These are phyloP conservation scores for Russula sp. DNA, from an alignment of 768 basidiomycete genomes.

Conservation along the genomic window DNA sequence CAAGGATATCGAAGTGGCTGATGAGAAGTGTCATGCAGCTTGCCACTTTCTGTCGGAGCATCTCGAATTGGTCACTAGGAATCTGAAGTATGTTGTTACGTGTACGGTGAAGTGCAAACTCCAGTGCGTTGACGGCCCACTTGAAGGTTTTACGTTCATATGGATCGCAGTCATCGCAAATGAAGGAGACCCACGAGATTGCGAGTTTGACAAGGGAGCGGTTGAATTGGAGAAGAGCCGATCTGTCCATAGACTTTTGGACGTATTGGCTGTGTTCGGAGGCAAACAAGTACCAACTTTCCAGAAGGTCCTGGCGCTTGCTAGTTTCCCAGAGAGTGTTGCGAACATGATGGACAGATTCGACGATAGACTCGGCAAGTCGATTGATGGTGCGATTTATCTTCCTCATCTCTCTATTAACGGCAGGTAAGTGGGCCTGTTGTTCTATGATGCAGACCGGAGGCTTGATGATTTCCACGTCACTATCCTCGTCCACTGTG, in stretches of 20 bases:
- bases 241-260: constrained; percentile 78
- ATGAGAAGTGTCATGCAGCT: constrained; percentile 96
- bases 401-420: constrained; percentile 85
- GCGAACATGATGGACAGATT: constrained; percentile 84
- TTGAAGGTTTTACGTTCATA: constrained; percentile 93
- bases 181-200: constrained; percentile 97
- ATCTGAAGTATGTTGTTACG: constrained; percentile 86
- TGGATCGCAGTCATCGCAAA: constrained; percentile 96
- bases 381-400: constrained; percentile 86
- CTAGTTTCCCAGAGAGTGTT: constrained; percentile 50
- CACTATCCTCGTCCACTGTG: constrained; percentile 53
- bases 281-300: constrained; percentile 95
- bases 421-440: constrained; percentile 84
- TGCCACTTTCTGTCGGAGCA: constrained; percentile 86
- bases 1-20: constrained; percentile 95
- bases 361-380: constrained; percentile 87
- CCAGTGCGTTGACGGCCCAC: constrained; percentile 95
- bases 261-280: constrained; percentile 92
- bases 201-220: constrained; percentile 80
- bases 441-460: constrained; percentile 47
- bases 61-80: constrained; percentile 81
- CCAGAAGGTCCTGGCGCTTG: constrained; percentile 77
- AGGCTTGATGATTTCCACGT: constrained; percentile 26
- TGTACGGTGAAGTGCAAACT: constrained; percentile 85
- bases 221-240: constrained; percentile 66